Evolutionary conservation across 495 filamentous ascomycete genomes (phyloP).

Genomic region (Penicillium pulvis): DNA sequence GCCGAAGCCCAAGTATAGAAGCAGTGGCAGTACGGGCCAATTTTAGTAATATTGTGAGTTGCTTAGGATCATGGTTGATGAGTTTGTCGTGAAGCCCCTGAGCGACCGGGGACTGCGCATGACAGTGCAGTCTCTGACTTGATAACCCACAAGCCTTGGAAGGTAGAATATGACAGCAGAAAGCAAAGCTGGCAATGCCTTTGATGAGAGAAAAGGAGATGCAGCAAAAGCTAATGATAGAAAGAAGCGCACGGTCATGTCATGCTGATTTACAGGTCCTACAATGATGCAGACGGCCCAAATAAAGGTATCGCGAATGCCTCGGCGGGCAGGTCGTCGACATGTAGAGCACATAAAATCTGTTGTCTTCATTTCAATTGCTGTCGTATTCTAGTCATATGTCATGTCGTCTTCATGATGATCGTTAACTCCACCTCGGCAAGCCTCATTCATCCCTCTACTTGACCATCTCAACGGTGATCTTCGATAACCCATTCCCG

Average conservation of each 20-base stretch:
- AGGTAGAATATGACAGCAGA: no score
- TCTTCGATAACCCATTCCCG: conserved; percentile 27
- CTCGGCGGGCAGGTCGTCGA: not conserved
- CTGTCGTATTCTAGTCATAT: not conserved
- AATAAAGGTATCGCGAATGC: not conserved
- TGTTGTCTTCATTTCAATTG: not conserved
- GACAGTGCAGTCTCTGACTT: no score
- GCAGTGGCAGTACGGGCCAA: not conserved
- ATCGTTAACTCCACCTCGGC: not conserved
- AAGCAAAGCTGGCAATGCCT: no score
- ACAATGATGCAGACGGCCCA: no score
- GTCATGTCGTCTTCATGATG: not conserved
- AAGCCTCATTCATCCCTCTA: not conserved
- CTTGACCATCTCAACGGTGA: not conserved
- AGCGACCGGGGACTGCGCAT: not conserved
- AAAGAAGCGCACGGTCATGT: no score
- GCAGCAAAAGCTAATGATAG: no score
- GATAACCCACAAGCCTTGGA: no score
- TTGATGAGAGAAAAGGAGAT: no score
- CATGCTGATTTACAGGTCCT: no score
- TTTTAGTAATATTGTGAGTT: not conserved
- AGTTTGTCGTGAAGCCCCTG: not conserved
- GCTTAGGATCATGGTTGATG: not conserved
- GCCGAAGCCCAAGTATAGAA: no score
- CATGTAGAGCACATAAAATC: not conserved